Percentiles rank a stretch among this genome's conserved stretches.
Evolutionary conservation across 1,284 basidiomycete species (phyloP).

Genomic region (Malassezia brasiliensis): DNA sequence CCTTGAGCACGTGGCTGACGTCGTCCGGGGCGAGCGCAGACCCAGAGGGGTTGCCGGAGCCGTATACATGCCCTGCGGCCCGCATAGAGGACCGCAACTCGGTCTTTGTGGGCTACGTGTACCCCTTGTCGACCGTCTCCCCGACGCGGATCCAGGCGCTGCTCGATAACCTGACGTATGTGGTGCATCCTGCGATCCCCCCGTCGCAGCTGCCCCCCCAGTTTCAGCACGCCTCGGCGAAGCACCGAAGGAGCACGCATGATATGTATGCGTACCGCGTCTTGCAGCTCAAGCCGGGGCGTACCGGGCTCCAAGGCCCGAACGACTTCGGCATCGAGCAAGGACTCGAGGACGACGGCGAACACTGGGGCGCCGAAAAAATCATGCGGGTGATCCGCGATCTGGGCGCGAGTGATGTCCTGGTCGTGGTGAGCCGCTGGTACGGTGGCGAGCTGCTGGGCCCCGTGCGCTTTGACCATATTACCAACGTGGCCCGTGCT

Average conservation of each 20-base stretch:
- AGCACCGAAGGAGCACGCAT: conserved; percentile 30
- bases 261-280: conserved; percentile 44
- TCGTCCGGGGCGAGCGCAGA: conserved; percentile 17
- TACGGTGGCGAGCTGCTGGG: conserved; percentile 67
- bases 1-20: conserved; percentile 8
- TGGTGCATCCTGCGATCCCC: conserved; percentile 38
- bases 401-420: conserved; percentile 36
- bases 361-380: conserved; percentile 35
- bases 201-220: conserved; percentile 27
- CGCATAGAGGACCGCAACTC: conserved; percentile 40
- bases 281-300: conserved; percentile 33
- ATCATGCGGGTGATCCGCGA: conserved; percentile 30
- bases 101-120: conserved; percentile 44
- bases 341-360: conserved; percentile 42
- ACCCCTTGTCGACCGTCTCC: conserved; percentile 26
- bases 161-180: conserved; percentile 33
- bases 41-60: conserved; percentile 24
- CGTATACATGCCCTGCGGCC: conserved; percentile 25
- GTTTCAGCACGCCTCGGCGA: conserved; percentile 27
- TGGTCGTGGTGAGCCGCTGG: conserved; percentile 51
- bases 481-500: conserved; percentile 63
- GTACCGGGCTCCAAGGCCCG: conserved; percentile 32
- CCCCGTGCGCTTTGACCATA: conserved; percentile 64
- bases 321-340: conserved; percentile 40
- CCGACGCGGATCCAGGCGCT: conserved; percentile 22